A percentile compares a stretch with the other conserved stretches of the same genome.
These are phyloP conservation scores for Raffaelea albimanens DNA, from an alignment of 2,329 filamentous ascomycete species.

Conservation along the genomic window DNA sequence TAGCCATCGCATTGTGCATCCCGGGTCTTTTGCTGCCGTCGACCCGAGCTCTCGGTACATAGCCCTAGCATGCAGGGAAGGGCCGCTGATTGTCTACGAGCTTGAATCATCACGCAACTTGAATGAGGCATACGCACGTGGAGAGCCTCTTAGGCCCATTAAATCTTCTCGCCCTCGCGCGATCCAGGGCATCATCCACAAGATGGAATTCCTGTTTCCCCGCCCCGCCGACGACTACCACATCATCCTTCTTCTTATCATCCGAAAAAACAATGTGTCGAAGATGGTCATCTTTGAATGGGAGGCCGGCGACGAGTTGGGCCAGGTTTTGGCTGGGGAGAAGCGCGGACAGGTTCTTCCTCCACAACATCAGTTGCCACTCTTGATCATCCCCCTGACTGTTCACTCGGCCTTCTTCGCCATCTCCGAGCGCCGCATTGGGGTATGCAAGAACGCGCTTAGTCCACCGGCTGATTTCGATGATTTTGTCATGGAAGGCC, in stretches of 20 bases:
- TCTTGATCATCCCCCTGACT: slow-evolving; percentile 63
- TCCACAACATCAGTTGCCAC: slow-evolving; percentile 47
- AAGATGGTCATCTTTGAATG: slow-evolving; percentile 52
- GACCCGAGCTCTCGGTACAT: slow-evolving; percentile 65
- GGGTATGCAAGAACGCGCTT: slow-evolving; percentile 45
- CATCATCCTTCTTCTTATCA: slow-evolving; percentile 66
- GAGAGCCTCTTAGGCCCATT: slow-evolving; percentile 48
- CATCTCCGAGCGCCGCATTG: slow-evolving; percentile 51
- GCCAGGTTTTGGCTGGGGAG: slow-evolving; percentile 32
- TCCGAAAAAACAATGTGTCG: slow-evolving; percentile 37
- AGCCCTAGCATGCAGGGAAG: slow-evolving; percentile 62
- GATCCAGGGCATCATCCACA: slow-evolving; percentile 67
- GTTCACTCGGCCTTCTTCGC: slow-evolving; percentile 62
- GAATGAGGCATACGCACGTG: slow-evolving; percentile 35
- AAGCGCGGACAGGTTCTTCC: slow-evolving; percentile 41
- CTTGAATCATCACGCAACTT: slow-evolving; percentile 48
- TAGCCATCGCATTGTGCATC: slow-evolving; percentile 46
- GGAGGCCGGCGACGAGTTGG: slow-evolving; percentile 41
- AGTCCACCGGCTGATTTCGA: slow-evolving; percentile 39
- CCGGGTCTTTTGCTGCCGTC: slow-evolving; percentile 59
- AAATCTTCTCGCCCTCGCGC: slow-evolving; percentile 30
- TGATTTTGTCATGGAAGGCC: slow-evolving; percentile 30
- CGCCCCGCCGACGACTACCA: slow-evolving; percentile 54
- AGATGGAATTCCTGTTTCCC: slow-evolving; percentile 79
- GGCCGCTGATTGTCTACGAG: slow-evolving; percentile 62